Base-by-base conservation (phyloP, 2,329 filamentous ascomycete species). In the Talaromyces piceae region DNA sequence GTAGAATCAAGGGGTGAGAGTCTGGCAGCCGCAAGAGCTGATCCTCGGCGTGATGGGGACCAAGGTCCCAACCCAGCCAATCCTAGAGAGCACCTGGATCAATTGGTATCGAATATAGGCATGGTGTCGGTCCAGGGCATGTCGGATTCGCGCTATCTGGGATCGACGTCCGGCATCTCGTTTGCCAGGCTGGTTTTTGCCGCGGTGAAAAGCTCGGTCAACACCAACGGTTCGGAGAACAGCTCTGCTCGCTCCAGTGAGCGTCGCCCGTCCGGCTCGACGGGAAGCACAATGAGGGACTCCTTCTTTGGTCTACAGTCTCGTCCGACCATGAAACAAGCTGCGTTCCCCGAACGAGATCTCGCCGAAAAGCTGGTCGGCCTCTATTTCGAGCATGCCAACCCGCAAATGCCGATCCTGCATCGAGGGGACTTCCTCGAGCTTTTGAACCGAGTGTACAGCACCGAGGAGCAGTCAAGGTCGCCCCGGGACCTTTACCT, bases 241-340 rank as follows among this genome's bases (percentile, higher is more conserved):
- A 79, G 76, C 28, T 79, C 81, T 47, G 73, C 81, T 47, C 76
- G 77, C 49, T 78, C 82, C 3, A 81, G 78, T 56, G 82, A 81
- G 63, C 63, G 64, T 68, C 76, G 56, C 60, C 76, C 55, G 61
- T 77, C 55, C 72, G 77, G 68, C 57, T 75, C 78, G 30, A 77
- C 79, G 33, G 85, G 83, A 31, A 89, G 88, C 16, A 89, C 87
- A 11, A 93, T 95, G 86, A 81, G 91, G 53, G 91, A 97, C 69
- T 95, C 90, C 0, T 96, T 96, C 75, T 97, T 97, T 64, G 91
- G 91, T n/a, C 74, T 97, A 41, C 90, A 96, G 60, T 94, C 88
- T 2, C 91, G 87, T 60, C 89, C 91, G 1, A 89, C 84, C 13
- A 93, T 96, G 64, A 84, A 87, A 55, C 87, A 87, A 41, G 91